Conservation (phyloP, 192 early-diverging fungal species). For the Entomortierella beljakovae region DNA sequence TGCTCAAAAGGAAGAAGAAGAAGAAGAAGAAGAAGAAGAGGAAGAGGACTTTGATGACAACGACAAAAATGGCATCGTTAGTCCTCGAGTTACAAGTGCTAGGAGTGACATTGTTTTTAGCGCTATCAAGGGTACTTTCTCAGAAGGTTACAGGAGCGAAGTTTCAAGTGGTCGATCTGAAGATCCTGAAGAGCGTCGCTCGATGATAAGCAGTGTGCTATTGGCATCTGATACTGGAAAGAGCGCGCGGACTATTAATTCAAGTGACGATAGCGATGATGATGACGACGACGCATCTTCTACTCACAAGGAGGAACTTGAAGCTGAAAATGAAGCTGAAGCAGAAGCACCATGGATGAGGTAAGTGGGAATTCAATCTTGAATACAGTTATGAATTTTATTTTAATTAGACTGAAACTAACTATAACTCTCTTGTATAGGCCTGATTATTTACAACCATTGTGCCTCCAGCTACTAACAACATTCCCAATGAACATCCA, state of each 20-base stretch:
- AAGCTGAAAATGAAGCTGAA: conserved; percentile 25
- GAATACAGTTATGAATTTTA: background rate
- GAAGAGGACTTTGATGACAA: conserved; percentile 8
- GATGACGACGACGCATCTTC: conserved; percentile 36
- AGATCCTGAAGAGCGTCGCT: conserved; percentile 37
- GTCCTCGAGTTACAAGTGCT: conserved; percentile 17
- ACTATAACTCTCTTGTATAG: too few species aligned
- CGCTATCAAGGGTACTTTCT: conserved; percentile 25
- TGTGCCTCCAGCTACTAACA: conserved; percentile 45
- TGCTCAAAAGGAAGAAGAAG: conserved; percentile 89
- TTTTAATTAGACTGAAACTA: background rate
- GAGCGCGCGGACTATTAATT: background rate
- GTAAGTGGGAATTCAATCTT: background rate
- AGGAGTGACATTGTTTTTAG: conserved; percentile 20
- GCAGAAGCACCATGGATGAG: conserved; percentile 50
- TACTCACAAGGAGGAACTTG: conserved; percentile 21
- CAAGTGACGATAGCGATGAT: conserved; percentile 18
- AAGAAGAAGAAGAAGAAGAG: conserved; percentile 7
- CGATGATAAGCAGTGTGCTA: conserved; percentile 45
- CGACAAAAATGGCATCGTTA: conserved; percentile 10
- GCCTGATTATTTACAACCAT: conserved; percentile 49
- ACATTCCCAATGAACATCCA: conserved; percentile 55
- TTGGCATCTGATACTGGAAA: conserved; percentile 16
- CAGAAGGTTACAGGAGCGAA: conserved; percentile 46
- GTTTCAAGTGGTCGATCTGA: conserved; percentile 31